Percentiles rank a stretch among this genome's conserved stretches.
These are phyloP conservation scores for Amaranthus hypochondriacus DNA, from an alignment of 148 eudicot genomes.

Conservation along the genomic window DNA sequence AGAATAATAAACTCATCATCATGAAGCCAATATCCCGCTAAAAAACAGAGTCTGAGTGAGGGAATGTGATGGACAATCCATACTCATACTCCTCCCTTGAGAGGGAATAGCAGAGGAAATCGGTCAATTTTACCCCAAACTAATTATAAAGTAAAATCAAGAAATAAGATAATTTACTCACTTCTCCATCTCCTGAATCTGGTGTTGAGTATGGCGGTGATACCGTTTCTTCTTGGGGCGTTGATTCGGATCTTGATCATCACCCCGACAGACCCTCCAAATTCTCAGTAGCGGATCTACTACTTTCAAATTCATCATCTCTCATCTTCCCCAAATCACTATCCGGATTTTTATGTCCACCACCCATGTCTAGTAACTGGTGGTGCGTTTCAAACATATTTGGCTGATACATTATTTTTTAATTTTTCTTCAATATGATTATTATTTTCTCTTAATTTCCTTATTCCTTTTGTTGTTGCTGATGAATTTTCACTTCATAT, in stretches of 20 bases:
- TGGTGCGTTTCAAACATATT: constrained; percentile 74
- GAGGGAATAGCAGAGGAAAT: background rate
- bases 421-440: background rate
- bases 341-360: constrained; percentile 48
- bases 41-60: too few relatives aligned
- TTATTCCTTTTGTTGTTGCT: background rate
- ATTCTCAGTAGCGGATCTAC: constrained; percentile 70
- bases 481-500: background rate
- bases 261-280: constrained; percentile 83
- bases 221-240: constrained; percentile 83
- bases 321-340: constrained; percentile 57
- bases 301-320: constrained; percentile 78
- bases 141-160: too few relatives aligned
- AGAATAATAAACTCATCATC: too few relatives aligned
- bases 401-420: constrained; percentile 54
- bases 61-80: too few relatives aligned
- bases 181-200: constrained; percentile 95
- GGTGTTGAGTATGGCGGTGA: constrained; percentile 96
- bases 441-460: background rate
- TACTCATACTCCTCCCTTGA: too few relatives aligned
- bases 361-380: constrained; percentile 50
- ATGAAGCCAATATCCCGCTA: too few relatives aligned
- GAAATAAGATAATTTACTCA: constrained; percentile 18
- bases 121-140: too few relatives aligned
- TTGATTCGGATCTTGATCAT: constrained; percentile 81